These are phyloP conservation scores for Ogataea naganishii DNA, from an alignment of 805 yeast species.

Conservation along the genomic window DNA sequence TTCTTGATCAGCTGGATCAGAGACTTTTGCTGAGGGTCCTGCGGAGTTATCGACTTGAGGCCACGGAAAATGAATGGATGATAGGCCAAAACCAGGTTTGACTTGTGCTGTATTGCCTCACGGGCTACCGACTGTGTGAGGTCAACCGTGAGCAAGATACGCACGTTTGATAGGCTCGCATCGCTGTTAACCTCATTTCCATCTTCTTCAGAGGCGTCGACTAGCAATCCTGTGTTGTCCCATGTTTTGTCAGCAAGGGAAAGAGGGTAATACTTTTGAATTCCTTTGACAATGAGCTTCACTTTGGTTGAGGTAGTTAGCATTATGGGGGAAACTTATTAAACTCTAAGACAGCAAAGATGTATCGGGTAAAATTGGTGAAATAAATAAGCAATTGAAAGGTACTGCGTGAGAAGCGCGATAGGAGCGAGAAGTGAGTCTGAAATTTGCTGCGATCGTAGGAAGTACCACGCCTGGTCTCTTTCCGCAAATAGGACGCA, in stretches of 20 bases:
- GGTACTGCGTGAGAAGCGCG: too few species aligned
- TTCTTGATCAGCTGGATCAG: constrained; percentile 62
- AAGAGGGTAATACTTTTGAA: constrained; percentile 74
- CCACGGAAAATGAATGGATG: constrained; percentile 94
- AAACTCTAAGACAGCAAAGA: too few species aligned
- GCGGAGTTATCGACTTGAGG: constrained; percentile 59
- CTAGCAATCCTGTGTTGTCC: constrained; percentile 92
- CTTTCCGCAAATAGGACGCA: too few species aligned
- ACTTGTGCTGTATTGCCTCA: constrained; percentile 59
- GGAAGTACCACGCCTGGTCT: too few species aligned
- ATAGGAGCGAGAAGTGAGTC: constrained; percentile 1
- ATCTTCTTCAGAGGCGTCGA: constrained; percentile 36
- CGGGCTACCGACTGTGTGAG: constrained; percentile 75
- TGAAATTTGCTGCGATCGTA: too few species aligned
- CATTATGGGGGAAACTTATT: too few species aligned
- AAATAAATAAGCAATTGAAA: too few species aligned
- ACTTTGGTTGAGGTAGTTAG: constrained; percentile 19
- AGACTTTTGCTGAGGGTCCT: constrained; percentile 76
- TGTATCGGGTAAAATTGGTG: too few species aligned
- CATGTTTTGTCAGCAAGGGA: constrained; percentile 78
- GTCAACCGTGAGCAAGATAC: constrained; percentile 68
- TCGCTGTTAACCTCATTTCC: constrained; percentile 5
- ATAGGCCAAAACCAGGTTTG: constrained; percentile 69
- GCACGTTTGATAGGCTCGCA: constrained; percentile 12
- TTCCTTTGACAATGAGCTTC: constrained; percentile 35